A percentile compares a stretch with the other conserved stretches of the same genome.
Conservation (phyloP, 2,329 filamentous ascomycete species). For the Ilyonectria sp. region DNA sequence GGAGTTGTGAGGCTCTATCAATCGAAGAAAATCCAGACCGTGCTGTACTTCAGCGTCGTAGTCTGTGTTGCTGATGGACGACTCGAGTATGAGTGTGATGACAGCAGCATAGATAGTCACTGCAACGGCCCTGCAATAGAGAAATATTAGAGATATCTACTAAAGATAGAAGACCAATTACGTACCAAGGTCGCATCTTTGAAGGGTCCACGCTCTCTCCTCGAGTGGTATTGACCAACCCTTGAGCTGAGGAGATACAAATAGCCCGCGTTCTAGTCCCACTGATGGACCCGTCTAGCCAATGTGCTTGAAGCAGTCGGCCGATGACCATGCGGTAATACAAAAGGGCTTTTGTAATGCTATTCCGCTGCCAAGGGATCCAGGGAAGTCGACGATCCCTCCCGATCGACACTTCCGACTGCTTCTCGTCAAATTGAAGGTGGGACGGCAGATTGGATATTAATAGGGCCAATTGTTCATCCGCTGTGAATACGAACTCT, state of each 20-base stretch:
- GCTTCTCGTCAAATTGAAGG: background rate
- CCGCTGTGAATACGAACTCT: slow-evolving; percentile 5
- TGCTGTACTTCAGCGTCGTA: background rate
- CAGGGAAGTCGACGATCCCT: background rate
- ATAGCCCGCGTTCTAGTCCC: slow-evolving; percentile 4
- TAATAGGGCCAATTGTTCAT: slow-evolving; percentile 1
- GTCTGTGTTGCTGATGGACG: background rate
- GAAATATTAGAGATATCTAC: background rate
- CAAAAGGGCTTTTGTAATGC: background rate
- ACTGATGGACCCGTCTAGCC: slow-evolving; percentile 1
- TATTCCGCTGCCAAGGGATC: slow-evolving; percentile 12
- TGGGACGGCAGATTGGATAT: slow-evolving; percentile 8
- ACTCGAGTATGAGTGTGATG: background rate
- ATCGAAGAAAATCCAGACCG: background rate
- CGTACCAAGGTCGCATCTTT: slow-evolving; percentile 11
- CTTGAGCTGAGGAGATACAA: slow-evolving; percentile 9
- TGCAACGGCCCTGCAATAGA: background rate
- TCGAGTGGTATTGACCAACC: slow-evolving; percentile 1
- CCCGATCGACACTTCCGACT: background rate
- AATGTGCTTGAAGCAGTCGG: slow-evolving; percentile 4
- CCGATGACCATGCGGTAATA: slow-evolving; percentile 15
- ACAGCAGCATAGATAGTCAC: background rate
- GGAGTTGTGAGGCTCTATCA: background rate
- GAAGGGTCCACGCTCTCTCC: background rate
- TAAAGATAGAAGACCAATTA: background rate